phyloP scores from a whole-genome alignment of 106 monocot species.

The Allium cepa region DNA sequence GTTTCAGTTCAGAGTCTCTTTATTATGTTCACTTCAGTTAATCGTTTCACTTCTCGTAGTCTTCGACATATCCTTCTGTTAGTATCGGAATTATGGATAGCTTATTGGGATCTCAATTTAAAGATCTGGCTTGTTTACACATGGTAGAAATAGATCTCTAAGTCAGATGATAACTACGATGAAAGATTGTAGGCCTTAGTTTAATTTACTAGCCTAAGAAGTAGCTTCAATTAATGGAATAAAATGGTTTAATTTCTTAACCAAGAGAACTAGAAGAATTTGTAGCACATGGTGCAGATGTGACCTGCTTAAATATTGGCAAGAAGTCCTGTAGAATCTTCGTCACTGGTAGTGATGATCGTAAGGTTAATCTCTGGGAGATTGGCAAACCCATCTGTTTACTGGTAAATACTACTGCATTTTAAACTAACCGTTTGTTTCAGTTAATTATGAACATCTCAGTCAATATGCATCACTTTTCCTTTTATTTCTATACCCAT shows the following conservation, averaged over 20 bases:
- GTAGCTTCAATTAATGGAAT: background rate
- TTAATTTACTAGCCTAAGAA: background rate
- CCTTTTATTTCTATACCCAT: background rate
- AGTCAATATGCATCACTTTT: too few relatives aligned
- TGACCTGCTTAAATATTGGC: constrained; percentile 73
- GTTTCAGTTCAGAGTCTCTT: background rate
- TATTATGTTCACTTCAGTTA: background rate
- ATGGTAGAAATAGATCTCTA: background rate
- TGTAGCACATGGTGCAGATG: constrained; percentile 59
- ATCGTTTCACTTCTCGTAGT: too few relatives aligned
- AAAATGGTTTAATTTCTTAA: constrained; percentile 18
- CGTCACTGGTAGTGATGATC: constrained; percentile 73
- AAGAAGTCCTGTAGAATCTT: constrained; percentile 80
- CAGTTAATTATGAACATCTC: too few relatives aligned
- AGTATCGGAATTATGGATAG: background rate
- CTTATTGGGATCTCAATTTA: background rate
- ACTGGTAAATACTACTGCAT: constrained; percentile 40
- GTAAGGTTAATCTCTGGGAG: constrained; percentile 73
- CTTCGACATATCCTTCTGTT: background rate
- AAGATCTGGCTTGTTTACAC: background rate
- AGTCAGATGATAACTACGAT: background rate
- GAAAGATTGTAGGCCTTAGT: background rate
- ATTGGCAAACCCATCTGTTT: constrained; percentile 54
- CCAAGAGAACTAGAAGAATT: constrained; percentile 54
- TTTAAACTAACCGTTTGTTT: too few relatives aligned